A percentile compares a stretch with the other conserved stretches of the same genome.
phyloP scores from a whole-genome alignment of 2,329 filamentous ascomycete genomes.

The Bipolaris gigantea region DNA sequence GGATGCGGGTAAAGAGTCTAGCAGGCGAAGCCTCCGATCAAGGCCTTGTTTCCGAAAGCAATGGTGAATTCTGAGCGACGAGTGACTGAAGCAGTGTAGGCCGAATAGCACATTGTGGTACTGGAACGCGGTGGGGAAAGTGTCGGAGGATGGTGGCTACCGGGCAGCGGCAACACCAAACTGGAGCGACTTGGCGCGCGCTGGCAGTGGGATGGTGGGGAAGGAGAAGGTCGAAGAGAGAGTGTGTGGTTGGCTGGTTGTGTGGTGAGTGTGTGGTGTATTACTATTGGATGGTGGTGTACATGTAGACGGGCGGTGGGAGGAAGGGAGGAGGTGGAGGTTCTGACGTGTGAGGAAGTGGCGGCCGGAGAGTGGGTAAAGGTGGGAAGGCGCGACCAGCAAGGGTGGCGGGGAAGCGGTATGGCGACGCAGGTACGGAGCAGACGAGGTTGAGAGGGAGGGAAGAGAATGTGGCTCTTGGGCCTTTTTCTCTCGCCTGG shows the following conservation, averaged over 20 bases:
- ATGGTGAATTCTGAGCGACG: slow-evolving; percentile 48
- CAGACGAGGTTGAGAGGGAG: slow-evolving; percentile 4
- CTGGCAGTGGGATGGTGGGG: slow-evolving; percentile 3
- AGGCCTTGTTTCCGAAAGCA: slow-evolving; percentile 45
- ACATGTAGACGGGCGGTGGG: slow-evolving; percentile 21
- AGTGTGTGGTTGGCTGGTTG: slow-evolving; percentile 19
- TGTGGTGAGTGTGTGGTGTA: slow-evolving; percentile 7
- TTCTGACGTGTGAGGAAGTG: slow-evolving; percentile 34
- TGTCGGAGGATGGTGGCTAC: slow-evolving; percentile 34
- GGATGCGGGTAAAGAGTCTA: slow-evolving; percentile 38
- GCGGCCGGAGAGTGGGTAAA: slow-evolving; percentile 30
- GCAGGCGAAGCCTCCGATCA: slow-evolving; percentile 42
- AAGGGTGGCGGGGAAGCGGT: background rate
- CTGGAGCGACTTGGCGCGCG: slow-evolving; percentile 25
- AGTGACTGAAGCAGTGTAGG: slow-evolving; percentile 47
- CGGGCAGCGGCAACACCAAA: slow-evolving; percentile 30
- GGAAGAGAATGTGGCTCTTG: slow-evolving; percentile 3
- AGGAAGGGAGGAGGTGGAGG: slow-evolving; percentile 23
- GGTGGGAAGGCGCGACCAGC: slow-evolving; percentile 17
- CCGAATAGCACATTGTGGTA: slow-evolving; percentile 43
- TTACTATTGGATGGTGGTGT: slow-evolving; percentile 32
- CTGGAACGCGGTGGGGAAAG: slow-evolving; percentile 30
- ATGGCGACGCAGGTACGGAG: slow-evolving; percentile 19
- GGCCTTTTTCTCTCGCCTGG: slow-evolving; percentile 17
- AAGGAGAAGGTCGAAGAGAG: background rate